Evolutionary conservation across 2,329 filamentous ascomycete genomes (phyloP).

Genomic region (Ophiostoma quercus): DNA sequence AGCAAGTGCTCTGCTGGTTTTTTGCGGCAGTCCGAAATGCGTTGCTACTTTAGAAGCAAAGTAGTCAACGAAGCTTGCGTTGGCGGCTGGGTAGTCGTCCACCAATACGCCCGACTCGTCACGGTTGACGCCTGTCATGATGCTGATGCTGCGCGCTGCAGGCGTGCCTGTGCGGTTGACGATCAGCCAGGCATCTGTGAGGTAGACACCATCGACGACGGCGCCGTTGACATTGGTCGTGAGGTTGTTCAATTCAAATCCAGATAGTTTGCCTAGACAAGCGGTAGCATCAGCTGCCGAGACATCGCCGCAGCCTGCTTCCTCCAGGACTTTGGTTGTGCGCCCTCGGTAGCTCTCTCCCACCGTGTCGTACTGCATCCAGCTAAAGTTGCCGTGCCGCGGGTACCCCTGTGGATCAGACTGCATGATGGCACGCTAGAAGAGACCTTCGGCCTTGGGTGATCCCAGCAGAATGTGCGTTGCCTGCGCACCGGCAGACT

Average conservation of each 20-base stretch:
- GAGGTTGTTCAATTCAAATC: slow-evolving; percentile 33
- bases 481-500: slow-evolving; percentile 32
- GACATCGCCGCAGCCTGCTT: slow-evolving; percentile 30
- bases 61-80: slow-evolving; percentile 27
- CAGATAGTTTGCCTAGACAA: slow-evolving; percentile 31
- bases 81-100: slow-evolving; percentile 27
- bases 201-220: slow-evolving; percentile 34
- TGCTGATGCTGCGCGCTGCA: slow-evolving; percentile 30
- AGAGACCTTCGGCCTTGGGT: slow-evolving; percentile 31
- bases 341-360: slow-evolving; percentile 27
- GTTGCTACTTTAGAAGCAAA: slow-evolving; percentile 24
- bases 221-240: slow-evolving; percentile 31
- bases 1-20: background rate
- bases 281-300: slow-evolving; percentile 27
- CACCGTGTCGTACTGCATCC: slow-evolving; percentile 29
- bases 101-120: slow-evolving; percentile 32
- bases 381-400: slow-evolving; percentile 23
- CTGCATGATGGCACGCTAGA: slow-evolving; percentile 33
- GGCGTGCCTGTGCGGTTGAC: slow-evolving; percentile 30
- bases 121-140: slow-evolving; percentile 38
- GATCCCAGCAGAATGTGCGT: slow-evolving; percentile 31
- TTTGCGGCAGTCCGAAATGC: slow-evolving; percentile 23
- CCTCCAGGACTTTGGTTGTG: slow-evolving; percentile 29
- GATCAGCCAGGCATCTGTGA: slow-evolving; percentile 30
- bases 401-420: slow-evolving; percentile 32